Evolutionary conservation across 257 asterid species (phyloP), one percentile per base, ranked within the genome.

Genomic region (Nicotiana tabacum): DNA sequence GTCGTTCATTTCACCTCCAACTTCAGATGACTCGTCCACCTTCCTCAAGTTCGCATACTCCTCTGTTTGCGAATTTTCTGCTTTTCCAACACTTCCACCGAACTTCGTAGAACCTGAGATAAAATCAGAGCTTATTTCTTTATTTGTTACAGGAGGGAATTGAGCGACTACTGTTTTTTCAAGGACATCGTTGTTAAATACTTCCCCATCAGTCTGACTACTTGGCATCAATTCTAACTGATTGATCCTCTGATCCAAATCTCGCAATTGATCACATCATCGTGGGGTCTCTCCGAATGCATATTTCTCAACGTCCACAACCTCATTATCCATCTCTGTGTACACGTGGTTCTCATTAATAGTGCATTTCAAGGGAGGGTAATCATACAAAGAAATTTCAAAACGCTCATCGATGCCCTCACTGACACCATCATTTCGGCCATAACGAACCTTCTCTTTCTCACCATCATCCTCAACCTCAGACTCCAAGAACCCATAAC

Each of bases 331-430:
- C 21, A 84, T 89, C 60, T 86, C 90, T 16, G 84, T 86, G 82
- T 85, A 86, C 82, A 74, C 84, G 61, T 78, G 95, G 64, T 88
- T 85, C 78, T 86, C 90, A 66, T 87, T 89, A 80, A 86, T n/a
- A 83, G 85, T 90, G 93, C 98, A 93, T 88, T 88, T 92, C 83
- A 96, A 90, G 85, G 90, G 91, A 81, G 99, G 99, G 84, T 96
- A 96, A 80, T 87, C 93, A 77, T 82, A 83, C 21, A 86, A 76
- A 84, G 93, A 91, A 85, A 85, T 78, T 16, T 89, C 94, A 70
- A 76, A 83, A 9, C 83, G 90, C 55, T 89, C 91, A 69, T 88
- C 92, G 17, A 81, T 77, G 82, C 88, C 87, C 82, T 91, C 92
- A 37, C 58, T 80, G 83, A 84, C 76, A 88, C 93, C 90, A 35